Evolutionary conservation across 2,329 filamentous ascomycete genomes (phyloP).

Genomic region (Aspergillus alliaceus): DNA sequence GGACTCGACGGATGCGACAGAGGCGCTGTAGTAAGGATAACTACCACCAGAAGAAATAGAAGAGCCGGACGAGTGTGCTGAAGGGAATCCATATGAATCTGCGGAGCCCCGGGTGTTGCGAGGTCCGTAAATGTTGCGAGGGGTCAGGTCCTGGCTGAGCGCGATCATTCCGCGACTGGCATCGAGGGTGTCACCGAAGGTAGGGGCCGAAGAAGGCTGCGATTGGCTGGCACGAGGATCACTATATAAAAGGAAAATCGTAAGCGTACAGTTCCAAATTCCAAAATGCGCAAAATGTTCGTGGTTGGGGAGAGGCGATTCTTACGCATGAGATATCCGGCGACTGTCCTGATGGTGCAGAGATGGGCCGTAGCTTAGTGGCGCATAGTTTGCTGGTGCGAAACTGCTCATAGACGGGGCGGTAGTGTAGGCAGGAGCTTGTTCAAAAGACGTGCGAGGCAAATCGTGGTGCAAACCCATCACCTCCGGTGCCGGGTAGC

Average conservation of each 20-base stretch:
- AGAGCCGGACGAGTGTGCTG: constrained; percentile 86
- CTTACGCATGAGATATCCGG: constrained; percentile 84
- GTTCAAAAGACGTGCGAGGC: constrained; percentile 71
- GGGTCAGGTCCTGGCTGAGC: constrained; percentile 88
- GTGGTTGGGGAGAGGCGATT: constrained; percentile 44
- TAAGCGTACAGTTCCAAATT: constrained; percentile 14
- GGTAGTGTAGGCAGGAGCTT: constrained; percentile 65
- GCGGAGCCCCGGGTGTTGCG: constrained; percentile 67
- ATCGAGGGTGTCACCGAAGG: constrained; percentile 86
- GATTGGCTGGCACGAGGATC: constrained; percentile 37
- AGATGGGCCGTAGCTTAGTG: constrained; percentile 71
- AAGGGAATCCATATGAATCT: constrained; percentile 90
- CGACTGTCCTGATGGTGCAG: constrained; percentile 58
- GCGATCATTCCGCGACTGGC: constrained; percentile 93
- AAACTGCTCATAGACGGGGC: constrained; percentile 69
- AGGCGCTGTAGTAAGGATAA: constrained; percentile 84
- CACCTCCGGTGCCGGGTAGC: constrained; percentile 64
- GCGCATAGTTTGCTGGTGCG: constrained; percentile 72
- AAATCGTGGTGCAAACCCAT: constrained; percentile 75
- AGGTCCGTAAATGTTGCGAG: constrained; percentile 81
- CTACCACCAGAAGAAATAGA: constrained; percentile 83
- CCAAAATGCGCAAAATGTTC: neutral
- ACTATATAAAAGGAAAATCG: constrained; percentile 19
- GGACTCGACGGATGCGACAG: constrained; percentile 66
- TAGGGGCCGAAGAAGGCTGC: constrained; percentile 59